A percentile compares a stretch with the other conserved stretches of the same genome.
Evolutionary conservation across 2,329 filamentous ascomycete genomes (phyloP).

Genomic region (Podosphaera xanthii): DNA sequence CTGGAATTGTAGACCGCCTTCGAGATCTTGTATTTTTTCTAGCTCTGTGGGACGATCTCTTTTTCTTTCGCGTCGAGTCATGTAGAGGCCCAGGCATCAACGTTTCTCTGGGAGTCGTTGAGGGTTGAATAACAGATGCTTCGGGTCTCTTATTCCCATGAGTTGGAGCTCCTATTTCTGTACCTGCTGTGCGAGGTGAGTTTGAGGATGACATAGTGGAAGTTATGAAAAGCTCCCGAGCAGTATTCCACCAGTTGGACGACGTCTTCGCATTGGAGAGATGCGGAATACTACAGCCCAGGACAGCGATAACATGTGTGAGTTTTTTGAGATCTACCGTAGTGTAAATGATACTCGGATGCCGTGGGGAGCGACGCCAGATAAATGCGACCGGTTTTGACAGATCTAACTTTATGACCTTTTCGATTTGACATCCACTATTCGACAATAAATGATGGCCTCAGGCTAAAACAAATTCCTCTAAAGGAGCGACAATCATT

Average conservation of each 20-base stretch:
- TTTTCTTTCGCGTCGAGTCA: constrained; percentile 23
- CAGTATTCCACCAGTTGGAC: background rate
- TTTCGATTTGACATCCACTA: too few relatives aligned
- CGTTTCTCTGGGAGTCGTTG: background rate
- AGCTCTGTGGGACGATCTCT: constrained; percentile 52
- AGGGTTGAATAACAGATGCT: background rate
- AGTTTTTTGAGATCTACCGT: background rate
- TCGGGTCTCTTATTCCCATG: background rate
- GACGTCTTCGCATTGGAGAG: background rate
- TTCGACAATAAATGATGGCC: too few relatives aligned
- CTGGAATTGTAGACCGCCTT: constrained; percentile 56
- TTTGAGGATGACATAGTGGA: background rate
- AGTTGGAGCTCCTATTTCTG: background rate
- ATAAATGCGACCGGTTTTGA: too few relatives aligned
- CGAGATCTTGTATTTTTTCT: constrained; percentile 58
- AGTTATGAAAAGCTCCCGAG: background rate
- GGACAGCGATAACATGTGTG: background rate
- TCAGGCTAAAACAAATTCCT: too few relatives aligned
- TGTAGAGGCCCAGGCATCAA: background rate
- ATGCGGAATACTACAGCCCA: background rate
- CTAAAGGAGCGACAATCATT: too few relatives aligned
- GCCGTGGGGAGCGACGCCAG: too few relatives aligned
- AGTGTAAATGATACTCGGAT: too few relatives aligned
- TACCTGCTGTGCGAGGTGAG: background rate
- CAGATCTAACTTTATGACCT: too few relatives aligned